Base-by-base conservation (phyloP, 805 yeast species). In the Metschnikowia continentalis region DNA sequence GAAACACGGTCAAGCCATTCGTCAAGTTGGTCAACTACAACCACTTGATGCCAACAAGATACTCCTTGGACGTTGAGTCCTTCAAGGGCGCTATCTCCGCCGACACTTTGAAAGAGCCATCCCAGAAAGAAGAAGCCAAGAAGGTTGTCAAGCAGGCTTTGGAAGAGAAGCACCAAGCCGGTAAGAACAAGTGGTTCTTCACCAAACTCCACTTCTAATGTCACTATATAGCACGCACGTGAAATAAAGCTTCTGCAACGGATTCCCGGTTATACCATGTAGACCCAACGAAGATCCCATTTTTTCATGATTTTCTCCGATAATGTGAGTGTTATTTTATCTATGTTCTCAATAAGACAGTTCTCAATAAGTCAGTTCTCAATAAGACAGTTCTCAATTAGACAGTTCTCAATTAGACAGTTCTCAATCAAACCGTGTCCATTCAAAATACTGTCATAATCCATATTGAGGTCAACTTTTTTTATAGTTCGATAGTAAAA, bases 141-240 rank as follows among this genome's bases (percentile, higher is more conserved):
- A 92, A 94, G 84, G 91, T 86, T 74, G 90, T 94, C 78, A 94
- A 90, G 89, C 88, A 91, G 85, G 96, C 96, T 75, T 92, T 94
- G 74, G 99, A 94, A 83, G 96, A 92, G 82, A 90, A 90, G 85
- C 96, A 92, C 84, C 95, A 88, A 78, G 90, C 97, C 74, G 99
- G 99, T 77, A 90, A 94, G 88, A 92, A 92, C 91, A 91, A 90
- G 82, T 94, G 99, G 99, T 94, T 94, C 85, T 94, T 94, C 91
- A 85, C 96, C 79, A 94, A 94, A 83, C 86, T 89, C 76, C 84
- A 86, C 81, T 89, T 89, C 81, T 89, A 88, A 83, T 55, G 60
- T 51, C 59, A 53, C 54, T 56, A 54, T 53, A 58, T 58, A 54
- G 46, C 53, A 48, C 50, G 17, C 60, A 44, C 54, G 59, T 57